phyloP scores from a whole-genome alignment of 208 protist species.

The Porcisia hertigi region DNA sequence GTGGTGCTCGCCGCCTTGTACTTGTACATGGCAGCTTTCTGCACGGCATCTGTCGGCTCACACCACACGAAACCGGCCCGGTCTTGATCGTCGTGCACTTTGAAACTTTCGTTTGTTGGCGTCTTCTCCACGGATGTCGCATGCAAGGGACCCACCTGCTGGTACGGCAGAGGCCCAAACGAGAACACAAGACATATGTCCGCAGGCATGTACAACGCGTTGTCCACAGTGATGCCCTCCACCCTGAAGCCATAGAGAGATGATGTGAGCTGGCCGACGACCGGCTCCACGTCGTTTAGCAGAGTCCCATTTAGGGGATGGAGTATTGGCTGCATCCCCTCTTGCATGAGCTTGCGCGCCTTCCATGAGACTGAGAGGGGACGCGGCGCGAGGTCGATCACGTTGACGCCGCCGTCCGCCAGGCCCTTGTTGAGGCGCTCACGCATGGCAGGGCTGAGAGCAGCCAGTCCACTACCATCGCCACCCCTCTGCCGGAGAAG shows the following conservation, averaged over 20 bases:
- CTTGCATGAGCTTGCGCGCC: conserved; percentile 54
- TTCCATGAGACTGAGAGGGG: conserved; percentile 75
- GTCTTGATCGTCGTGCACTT: conserved; percentile 47
- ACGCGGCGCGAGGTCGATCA: conserved; percentile 73
- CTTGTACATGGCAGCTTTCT: conserved; percentile 53
- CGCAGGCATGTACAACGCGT: conserved; percentile 50
- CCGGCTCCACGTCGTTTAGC: conserved; percentile 54
- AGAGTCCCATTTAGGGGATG: conserved; percentile 64
- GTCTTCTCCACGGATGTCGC: conserved; percentile 57
- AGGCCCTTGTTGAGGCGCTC: conserved; percentile 52
- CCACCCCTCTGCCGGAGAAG: conserved; percentile 33
- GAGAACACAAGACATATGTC: conserved; percentile 86
- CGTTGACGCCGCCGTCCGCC: conserved; percentile 47
- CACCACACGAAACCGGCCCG: conserved; percentile 80
- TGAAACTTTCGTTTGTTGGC: conserved; percentile 50
- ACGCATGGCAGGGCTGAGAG: conserved; percentile 43
- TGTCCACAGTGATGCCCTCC: conserved; percentile 85
- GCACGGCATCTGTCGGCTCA: conserved; percentile 64
- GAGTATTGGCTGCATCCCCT: conserved; percentile 71
- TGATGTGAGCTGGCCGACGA: conserved; percentile 36
- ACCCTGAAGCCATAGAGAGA: conserved; percentile 83
- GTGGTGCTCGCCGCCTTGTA: conserved; percentile 52
- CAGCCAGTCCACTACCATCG: conserved; percentile 11
- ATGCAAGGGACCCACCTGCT: conserved; percentile 73
- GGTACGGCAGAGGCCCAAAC: conserved; percentile 78